Evolutionary conservation across 257 asterid genomes (phyloP).

Genomic region (Orobanche coerulescens): DNA sequence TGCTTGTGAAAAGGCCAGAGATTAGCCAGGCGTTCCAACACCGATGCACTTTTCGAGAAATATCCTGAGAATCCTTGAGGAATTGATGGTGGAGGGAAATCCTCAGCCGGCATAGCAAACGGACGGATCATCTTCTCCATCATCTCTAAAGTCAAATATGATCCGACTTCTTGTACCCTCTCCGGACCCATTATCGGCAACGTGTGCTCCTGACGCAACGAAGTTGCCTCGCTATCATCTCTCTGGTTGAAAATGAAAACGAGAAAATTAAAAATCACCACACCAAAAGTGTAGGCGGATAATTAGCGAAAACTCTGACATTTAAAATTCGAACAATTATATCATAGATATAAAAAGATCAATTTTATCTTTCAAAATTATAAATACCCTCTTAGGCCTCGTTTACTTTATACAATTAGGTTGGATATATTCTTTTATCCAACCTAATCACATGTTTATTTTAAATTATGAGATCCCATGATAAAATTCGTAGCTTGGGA

Average conservation of each 20-base stretch:
- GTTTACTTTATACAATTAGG: too few species aligned
- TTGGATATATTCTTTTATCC: too few species aligned
- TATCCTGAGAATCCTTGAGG: slow-evolving; percentile 96
- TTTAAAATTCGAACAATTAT: too few species aligned
- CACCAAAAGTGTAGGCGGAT: not conserved
- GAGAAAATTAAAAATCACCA: not conserved
- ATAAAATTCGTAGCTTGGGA: too few species aligned
- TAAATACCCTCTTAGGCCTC: not conserved
- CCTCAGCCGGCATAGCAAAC: slow-evolving; percentile 98
- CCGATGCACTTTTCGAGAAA: slow-evolving; percentile 88
- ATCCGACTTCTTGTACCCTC: slow-evolving; percentile 87
- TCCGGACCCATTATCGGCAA: slow-evolving; percentile 98
- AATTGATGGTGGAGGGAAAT: slow-evolving; percentile 83
- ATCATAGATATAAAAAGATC: too few species aligned
- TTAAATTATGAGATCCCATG: too few species aligned
- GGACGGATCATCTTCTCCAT: slow-evolving; percentile 87
- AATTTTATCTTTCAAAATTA: not conserved
- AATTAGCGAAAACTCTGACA: too few species aligned
- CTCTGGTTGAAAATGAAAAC: slow-evolving; percentile 34
- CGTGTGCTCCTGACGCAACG: slow-evolving; percentile 89
- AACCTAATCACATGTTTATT: too few species aligned
- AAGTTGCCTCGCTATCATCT: slow-evolving; percentile 58
- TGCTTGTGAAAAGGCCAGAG: slow-evolving; percentile 97
- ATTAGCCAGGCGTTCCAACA: slow-evolving; percentile 81
- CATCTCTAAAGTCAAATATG: slow-evolving; percentile 66